Evolutionary conservation across 140 eudicot genomes (phyloP).

Genomic region (Ambrosia hybrid): DNA sequence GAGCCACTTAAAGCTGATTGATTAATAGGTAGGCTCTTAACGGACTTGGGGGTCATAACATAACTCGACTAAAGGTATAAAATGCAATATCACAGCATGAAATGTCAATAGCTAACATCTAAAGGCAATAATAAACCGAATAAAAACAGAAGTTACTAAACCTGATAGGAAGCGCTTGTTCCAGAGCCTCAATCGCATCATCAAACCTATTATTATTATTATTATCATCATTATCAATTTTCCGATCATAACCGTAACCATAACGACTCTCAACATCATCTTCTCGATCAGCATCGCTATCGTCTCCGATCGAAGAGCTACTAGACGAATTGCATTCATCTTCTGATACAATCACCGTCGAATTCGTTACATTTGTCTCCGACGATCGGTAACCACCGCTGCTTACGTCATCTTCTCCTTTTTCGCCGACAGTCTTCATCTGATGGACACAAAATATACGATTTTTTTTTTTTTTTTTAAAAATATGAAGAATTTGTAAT

Average conservation of each 20-base stretch:
- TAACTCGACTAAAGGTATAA: too few relatives aligned
- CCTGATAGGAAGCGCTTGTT: constrained; percentile 46
- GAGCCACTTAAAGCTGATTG: too few relatives aligned
- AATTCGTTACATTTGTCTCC: constrained; percentile 18
- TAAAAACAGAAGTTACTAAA: too few relatives aligned
- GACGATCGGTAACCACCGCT: constrained; percentile 21
- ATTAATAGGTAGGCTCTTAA: too few relatives aligned
- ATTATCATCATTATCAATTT: background rate
- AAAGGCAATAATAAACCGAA: too few relatives aligned
- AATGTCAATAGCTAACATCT: too few relatives aligned
- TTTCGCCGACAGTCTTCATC: constrained; percentile 35
- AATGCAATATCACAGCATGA: too few relatives aligned
- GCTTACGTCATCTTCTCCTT: constrained; percentile 9
- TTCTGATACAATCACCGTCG: constrained; percentile 14
- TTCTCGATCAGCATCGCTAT: constrained; percentile 63
- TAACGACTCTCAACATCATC: constrained; percentile 51
- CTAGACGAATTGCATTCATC: constrained; percentile 31
- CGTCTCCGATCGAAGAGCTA: constrained; percentile 67
- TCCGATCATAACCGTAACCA: constrained; percentile 14
- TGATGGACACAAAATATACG: background rate
- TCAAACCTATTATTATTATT: constrained; percentile 31
- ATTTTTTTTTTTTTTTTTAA: too few relatives aligned
- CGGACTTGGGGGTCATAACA: too few relatives aligned
- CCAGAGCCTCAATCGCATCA: constrained; percentile 57
- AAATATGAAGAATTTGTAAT: background rate